A percentile compares a stretch with the other conserved stretches of the same genome.
Conservation (phyloP, 192 early-diverging fungal genomes). For the Backusella macrospora region DNA sequence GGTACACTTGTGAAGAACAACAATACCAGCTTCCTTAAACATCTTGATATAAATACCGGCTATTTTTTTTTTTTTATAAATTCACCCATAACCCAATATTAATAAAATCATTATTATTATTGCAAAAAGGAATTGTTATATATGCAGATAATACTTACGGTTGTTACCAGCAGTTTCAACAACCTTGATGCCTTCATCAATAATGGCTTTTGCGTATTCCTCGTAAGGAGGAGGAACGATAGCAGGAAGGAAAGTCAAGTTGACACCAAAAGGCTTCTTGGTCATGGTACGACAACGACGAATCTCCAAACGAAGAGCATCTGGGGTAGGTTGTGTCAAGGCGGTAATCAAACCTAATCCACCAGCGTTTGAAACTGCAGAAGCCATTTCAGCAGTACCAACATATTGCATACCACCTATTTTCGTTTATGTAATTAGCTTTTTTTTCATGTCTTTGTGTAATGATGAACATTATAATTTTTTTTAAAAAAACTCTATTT, state of each 20-base stretch:
- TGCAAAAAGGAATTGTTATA: neutral
- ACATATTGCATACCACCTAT: constrained; percentile 78
- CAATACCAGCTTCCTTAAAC: constrained; percentile 70
- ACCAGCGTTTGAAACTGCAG: constrained; percentile 82
- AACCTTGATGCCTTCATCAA: constrained; percentile 77
- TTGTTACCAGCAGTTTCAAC: constrained; percentile 89
- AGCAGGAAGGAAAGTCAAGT: constrained; percentile 79
- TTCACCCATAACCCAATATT: neutral
- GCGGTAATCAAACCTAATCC: constrained; percentile 74
- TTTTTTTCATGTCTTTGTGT: neutral
- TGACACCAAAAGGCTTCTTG: constrained; percentile 80
- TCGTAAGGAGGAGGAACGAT: constrained; percentile 81
- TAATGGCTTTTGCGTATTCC: constrained; percentile 71
- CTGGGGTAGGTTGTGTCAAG: constrained; percentile 80
- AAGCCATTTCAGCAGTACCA: constrained; percentile 54
- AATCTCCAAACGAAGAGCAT: constrained; percentile 72
- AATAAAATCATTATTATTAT: neutral
- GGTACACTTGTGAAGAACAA: constrained; percentile 84
- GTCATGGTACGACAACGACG: constrained; percentile 74
- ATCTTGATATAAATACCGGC: constrained; percentile 70
- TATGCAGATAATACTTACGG: constrained; percentile 42
- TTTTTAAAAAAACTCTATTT: constrained; percentile 6
- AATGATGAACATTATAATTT: neutral
- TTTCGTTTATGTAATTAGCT: neutral
- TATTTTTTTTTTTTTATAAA: constrained; percentile 8